Evolutionary conservation across 768 basidiomycete genomes (phyloP), one percentile per base, ranked within the genome.

Genomic region (Myochromella boudieri): DNA sequence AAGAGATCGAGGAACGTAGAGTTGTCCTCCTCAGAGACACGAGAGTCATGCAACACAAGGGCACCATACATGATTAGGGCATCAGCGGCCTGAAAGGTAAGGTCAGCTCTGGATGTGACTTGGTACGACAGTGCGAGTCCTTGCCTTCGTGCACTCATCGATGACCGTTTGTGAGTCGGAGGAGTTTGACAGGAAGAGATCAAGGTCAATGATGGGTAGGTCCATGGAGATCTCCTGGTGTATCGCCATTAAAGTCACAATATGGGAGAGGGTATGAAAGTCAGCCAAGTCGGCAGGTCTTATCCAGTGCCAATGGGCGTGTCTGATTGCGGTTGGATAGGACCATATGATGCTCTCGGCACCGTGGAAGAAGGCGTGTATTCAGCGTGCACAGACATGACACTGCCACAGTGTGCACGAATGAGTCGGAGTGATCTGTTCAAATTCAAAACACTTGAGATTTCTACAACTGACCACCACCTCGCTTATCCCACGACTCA

Each of bases 1-100:
- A 95, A 74, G 37, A 95, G 74, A 68, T 97, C 88, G 31, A 98
- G 77, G 63, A 97, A 97, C 10, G 69, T 68, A 24, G 73, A 61
- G 62, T 98, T 97, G 64, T 92, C 88, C 18, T 81, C 72, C 59
- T 91, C 89, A 3, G 82, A 80, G 17, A 94, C 91, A 10, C 94
- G 79, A 11, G 86, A 87, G 65, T 97, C 95, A 44, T 80, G 84
- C 31, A 97, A 72, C 20, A 97, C 75, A 18, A 97, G 77, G 0
- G 95, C 95, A 2, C 95, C 95, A 49, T 88, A 93, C 28, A 75
- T 72, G 45, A 91, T 87, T 27, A 97, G 71, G 3, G 91, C 88
- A 54, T 87, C 74, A 5, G 93, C 89, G 26, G 85, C 88, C 88
- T 91, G 53, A 36, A 42, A 21, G 15, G 24, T 44, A 17, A 44